Percentiles rank a stretch among this genome's conserved stretches.
Conservation (phyloP, 805 yeast genomes). For the Alloascoidea hylecoeti region DNA sequence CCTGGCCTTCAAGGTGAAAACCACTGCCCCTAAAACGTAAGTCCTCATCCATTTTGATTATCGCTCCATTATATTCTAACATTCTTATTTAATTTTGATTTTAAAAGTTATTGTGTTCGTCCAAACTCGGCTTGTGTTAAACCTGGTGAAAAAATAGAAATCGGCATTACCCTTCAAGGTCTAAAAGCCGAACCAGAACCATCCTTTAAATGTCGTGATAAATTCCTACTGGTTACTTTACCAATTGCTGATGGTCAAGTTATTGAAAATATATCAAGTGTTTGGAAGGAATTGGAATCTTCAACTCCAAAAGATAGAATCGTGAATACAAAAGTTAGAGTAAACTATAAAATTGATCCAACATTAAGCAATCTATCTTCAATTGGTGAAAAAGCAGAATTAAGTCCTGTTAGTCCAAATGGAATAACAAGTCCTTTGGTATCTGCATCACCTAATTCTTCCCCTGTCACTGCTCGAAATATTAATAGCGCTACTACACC, state of each 20-base stretch:
- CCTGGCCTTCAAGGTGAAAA: neutral
- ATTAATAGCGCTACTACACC: too few relatives aligned
- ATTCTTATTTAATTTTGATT: too few relatives aligned
- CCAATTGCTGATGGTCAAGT: neutral
- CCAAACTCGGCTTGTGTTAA: neutral
- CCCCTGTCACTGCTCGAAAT: too few relatives aligned
- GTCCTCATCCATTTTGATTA: too few relatives aligned
- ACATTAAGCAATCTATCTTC: too few relatives aligned
- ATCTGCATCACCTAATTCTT: too few relatives aligned
- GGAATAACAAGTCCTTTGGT: too few relatives aligned
- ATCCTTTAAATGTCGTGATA: neutral
- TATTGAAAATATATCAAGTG: neutral
- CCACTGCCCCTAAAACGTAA: neutral
- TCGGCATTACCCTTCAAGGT: neutral
- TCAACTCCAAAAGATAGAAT: neutral
- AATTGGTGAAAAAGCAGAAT: too few relatives aligned
- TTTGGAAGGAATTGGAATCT: neutral
- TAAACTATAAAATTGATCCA: too few relatives aligned
- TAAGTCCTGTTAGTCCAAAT: too few relatives aligned
- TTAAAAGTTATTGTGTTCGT: neutral
- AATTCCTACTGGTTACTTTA: neutral
- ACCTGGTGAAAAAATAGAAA: neutral
- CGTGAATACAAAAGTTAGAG: neutral
- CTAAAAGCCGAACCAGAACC: neutral
- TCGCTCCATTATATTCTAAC: too few relatives aligned